Conservation (phyloP, 2,329 filamentous ascomycete species). For the Alternaria arborescens region DNA sequence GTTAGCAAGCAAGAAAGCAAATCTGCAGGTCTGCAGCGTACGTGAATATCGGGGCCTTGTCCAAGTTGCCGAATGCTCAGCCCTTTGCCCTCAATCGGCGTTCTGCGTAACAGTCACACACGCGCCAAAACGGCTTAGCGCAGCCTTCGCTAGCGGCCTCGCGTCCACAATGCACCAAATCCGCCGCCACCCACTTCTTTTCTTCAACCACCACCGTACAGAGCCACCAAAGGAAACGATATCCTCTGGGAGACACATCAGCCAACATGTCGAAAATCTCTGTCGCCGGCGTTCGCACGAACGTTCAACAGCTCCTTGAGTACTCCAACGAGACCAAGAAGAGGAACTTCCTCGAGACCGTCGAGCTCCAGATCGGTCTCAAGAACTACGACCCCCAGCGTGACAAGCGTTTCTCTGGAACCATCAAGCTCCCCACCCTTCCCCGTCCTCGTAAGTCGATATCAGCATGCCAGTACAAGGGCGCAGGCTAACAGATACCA, state of each 20-base stretch:
- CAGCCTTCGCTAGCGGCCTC: slow-evolving; percentile 19
- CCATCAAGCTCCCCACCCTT: slow-evolving; percentile 91
- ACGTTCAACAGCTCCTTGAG: slow-evolving; percentile 92
- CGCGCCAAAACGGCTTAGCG: slow-evolving; percentile 22
- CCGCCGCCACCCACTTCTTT: slow-evolving; percentile 21
- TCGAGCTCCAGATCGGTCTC: slow-evolving; percentile 70
- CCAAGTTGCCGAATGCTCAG: not conserved
- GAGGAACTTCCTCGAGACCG: slow-evolving; percentile 96
- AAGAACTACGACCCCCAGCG: slow-evolving; percentile 80
- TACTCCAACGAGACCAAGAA: slow-evolving; percentile 97
- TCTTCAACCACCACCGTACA: slow-evolving; percentile 45
- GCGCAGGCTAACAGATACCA: slow-evolving; percentile 19
- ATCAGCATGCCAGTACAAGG: not conserved
- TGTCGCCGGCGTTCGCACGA: slow-evolving; percentile 92
- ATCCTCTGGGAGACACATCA: slow-evolving; percentile 60
- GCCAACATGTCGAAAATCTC: slow-evolving; percentile 82
- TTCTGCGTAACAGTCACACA: no score
- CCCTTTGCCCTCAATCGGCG: no score
- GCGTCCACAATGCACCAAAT: slow-evolving; percentile 27
- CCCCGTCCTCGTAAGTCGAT: slow-evolving; percentile 68
- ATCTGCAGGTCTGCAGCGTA: not conserved
- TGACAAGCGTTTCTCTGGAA: slow-evolving; percentile 99
- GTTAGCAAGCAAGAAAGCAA: not conserved
- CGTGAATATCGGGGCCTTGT: not conserved
- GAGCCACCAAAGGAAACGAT: slow-evolving; percentile 50